A percentile compares a stretch with the other conserved stretches of the same genome.
These are phyloP conservation scores for Grosmannia clavigera DNA, from an alignment of 2,329 filamentous ascomycete species.

Conservation along the genomic window DNA sequence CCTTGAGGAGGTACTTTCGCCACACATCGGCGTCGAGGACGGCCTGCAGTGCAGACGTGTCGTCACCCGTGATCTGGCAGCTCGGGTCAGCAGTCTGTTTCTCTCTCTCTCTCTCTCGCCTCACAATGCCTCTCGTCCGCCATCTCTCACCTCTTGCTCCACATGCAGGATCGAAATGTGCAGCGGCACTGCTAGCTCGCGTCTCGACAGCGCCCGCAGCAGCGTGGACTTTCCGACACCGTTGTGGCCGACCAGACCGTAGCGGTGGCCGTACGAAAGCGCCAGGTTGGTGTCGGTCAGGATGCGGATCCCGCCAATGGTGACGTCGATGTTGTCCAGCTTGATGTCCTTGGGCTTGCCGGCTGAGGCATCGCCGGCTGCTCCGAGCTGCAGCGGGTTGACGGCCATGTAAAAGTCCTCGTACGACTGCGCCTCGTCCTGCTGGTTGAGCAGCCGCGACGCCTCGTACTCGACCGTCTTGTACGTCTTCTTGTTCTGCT, in stretches of 20 bases:
- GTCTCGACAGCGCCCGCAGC: constrained; percentile 75
- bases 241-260: constrained; percentile 97
- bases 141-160: constrained; percentile 66
- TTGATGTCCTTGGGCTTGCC: constrained; percentile 99
- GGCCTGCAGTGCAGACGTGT: constrained; percentile 87
- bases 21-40: constrained; percentile 96
- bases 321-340: constrained; percentile 88
- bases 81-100: background rate
- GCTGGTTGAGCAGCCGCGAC: constrained; percentile 63
- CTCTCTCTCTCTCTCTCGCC: background rate
- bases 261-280: constrained; percentile 81
- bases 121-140: background rate
- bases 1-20: constrained; percentile 85
- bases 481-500: constrained; percentile 97
- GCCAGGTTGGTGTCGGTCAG: constrained; percentile 83
- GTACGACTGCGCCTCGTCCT: constrained; percentile 74
- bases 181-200: constrained; percentile 89
- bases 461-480: constrained; percentile 98
- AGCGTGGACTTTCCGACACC: constrained; percentile 98
- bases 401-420: constrained; percentile 99
- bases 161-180: constrained; percentile 99
- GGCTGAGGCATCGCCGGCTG: constrained; percentile 49
- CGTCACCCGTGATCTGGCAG: constrained; percentile 73
- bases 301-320: constrained; percentile 80
- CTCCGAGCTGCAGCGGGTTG: constrained; percentile 83